phyloP scores from a whole-genome alignment of 768 basidiomycete genomes.

The Boletus sensibilis region DNA sequence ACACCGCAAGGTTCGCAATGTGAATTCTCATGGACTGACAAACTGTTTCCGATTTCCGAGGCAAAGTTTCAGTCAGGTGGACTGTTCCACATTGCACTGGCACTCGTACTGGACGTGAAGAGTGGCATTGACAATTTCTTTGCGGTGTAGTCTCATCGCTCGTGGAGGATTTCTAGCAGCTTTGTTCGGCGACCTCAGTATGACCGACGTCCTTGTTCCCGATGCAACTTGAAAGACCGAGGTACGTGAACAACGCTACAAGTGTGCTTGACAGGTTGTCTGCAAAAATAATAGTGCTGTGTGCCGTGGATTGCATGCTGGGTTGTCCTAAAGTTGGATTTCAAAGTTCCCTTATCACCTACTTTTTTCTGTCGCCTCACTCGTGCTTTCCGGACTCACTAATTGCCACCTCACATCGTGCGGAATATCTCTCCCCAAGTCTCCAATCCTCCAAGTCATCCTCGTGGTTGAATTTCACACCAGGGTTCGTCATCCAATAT shows the following conservation, averaged over 20 bases:
- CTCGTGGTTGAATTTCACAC: not conserved
- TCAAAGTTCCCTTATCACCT: not conserved
- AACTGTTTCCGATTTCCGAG: not conserved
- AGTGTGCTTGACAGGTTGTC: not conserved
- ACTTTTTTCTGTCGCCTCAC: not conserved
- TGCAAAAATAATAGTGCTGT: not conserved
- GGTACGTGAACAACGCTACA: not conserved
- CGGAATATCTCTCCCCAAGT: not conserved
- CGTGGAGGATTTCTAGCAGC: not conserved
- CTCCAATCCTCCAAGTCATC: not conserved
- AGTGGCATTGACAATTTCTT: not conserved
- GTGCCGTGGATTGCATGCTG: not conserved
- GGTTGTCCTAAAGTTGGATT: constrained; percentile 3
- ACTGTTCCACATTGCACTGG: not conserved
- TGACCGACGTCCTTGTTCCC: not conserved
- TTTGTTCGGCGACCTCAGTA: not conserved
- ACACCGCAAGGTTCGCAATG: not conserved
- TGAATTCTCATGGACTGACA: not conserved
- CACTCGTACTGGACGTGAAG: not conserved
- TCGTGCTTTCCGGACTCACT: not conserved
- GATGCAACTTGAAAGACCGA: not conserved
- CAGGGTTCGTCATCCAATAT: not conserved
- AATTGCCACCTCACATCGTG: not conserved
- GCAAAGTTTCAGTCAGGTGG: not conserved
- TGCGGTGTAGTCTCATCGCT: not conserved